phyloP scores from a whole-genome alignment of 2,329 filamentous ascomycete species.

The Talaromyces pinophilus region DNA sequence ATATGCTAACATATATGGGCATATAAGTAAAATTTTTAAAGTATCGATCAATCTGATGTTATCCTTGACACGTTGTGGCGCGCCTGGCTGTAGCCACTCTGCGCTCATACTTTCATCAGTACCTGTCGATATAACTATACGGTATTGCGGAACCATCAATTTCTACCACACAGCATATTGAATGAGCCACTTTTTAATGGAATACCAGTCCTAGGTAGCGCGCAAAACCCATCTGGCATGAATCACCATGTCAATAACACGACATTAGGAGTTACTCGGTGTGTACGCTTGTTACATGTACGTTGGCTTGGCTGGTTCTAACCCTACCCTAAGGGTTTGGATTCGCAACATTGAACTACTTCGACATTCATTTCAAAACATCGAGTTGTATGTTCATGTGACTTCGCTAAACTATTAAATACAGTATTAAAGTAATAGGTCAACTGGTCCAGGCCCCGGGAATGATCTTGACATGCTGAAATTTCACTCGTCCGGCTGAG shows the following conservation, averaged over 20 bases:
- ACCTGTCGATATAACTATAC: not conserved
- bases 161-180: not conserved
- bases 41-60: not conserved
- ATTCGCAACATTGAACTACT: not conserved
- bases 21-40: too few species aligned
- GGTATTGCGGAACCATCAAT: not conserved
- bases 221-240: too few species aligned
- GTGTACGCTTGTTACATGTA: not conserved
- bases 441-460: not conserved
- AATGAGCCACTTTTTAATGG: not conserved
- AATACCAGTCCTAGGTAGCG: not conserved
- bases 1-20: not conserved
- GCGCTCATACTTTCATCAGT: constrained; percentile 21
- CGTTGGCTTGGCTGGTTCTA: not conserved
- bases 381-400: not conserved
- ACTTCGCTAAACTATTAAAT: not conserved
- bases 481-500: constrained; percentile 2
- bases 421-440: not conserved
- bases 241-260: too few species aligned
- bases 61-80: not conserved
- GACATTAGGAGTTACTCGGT: not conserved
- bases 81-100: constrained; percentile 6
- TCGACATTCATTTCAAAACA: not conserved
- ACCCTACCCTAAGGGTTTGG: not conserved
- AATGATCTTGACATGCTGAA: not conserved